Evolutionary conservation across 169 alveolate species (phyloP).

Genomic region (Babesia ovis): DNA sequence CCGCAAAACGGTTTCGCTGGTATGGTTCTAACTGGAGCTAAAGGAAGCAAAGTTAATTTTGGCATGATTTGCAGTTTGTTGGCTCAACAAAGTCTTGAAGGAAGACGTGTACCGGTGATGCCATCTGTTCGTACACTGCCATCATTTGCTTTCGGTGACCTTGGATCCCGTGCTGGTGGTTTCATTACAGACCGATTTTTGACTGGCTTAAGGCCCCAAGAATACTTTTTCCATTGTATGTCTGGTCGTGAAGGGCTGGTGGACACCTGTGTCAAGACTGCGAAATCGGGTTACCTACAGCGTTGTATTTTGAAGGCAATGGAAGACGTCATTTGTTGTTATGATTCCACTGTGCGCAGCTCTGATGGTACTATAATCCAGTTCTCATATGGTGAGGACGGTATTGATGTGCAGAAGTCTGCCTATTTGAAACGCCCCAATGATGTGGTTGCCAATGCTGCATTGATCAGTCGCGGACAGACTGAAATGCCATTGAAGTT

Average conservation of each 20-base stretch:
- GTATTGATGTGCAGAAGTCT: constrained; percentile 91
- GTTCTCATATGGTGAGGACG: constrained; percentile 98
- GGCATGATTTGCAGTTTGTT: constrained; percentile 91
- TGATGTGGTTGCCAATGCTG: constrained; percentile 69
- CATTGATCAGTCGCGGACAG: constrained; percentile 26
- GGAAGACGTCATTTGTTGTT: constrained; percentile 91
- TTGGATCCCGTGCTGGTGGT: constrained; percentile 96
- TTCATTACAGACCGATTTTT: constrained; percentile 95
- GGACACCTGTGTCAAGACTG: constrained; percentile 98
- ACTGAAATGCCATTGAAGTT: constrained; percentile 44
- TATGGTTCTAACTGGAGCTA: constrained; percentile 98
- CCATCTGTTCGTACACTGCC: constrained; percentile 94
- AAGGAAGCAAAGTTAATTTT: constrained; percentile 93
- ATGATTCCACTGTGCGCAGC: constrained; percentile 98
- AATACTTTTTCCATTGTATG: constrained; percentile 98
- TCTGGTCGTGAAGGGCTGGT: constrained; percentile 99
- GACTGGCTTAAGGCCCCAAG: constrained; percentile 96
- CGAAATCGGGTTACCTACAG: constrained; percentile 96
- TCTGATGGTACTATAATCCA: constrained; percentile 93
- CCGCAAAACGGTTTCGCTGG: constrained; percentile 95
- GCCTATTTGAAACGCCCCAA: constrained; percentile 86
- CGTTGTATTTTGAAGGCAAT: constrained; percentile 95
- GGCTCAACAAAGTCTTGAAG: constrained; percentile 96
- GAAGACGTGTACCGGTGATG: constrained; percentile 94
- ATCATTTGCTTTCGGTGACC: constrained; percentile 91